A percentile compares a stretch with the other conserved stretches of the same genome.
Conservation (phyloP, 2,329 filamentous ascomycete species). For the Aspergillus vadensis region DNA sequence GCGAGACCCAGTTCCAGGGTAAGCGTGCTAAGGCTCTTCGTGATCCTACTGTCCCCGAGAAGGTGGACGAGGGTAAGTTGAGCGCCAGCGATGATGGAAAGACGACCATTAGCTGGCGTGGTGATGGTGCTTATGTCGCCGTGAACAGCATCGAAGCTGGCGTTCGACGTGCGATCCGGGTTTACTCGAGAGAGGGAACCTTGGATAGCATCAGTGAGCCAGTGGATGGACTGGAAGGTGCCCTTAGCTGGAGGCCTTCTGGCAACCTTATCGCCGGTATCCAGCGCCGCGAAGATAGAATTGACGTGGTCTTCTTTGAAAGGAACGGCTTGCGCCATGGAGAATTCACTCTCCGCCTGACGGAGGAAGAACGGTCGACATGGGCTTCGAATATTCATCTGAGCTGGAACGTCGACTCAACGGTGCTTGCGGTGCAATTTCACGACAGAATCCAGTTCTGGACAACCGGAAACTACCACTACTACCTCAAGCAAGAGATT, state of each 20-base stretch:
- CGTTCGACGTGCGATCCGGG: conserved; percentile 75
- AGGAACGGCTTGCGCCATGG: conserved; percentile 96
- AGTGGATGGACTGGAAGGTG: conserved; percentile 84
- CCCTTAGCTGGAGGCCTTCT: conserved; percentile 85
- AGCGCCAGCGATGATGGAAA: conserved; percentile 72
- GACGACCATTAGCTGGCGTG: conserved; percentile 84
- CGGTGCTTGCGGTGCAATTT: conserved; percentile 79
- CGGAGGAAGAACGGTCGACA: conserved; percentile 58
- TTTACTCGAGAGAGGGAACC: conserved; percentile 86
- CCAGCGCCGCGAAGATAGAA: conserved; percentile 67
- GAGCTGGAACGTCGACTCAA: conserved; percentile 90
- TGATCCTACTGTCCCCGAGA: conserved; percentile 93
- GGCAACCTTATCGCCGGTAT: conserved; percentile 90
- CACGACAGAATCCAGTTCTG: conserved; percentile 80
- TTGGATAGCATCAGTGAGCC: conserved; percentile 94
- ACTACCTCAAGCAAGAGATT: conserved; percentile 94
- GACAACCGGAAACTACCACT: conserved; percentile 98
- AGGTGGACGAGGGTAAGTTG: conserved; percentile 78
- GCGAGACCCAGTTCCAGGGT: conserved; percentile 96
- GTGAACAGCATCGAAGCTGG: conserved; percentile 75
- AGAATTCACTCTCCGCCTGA: conserved; percentile 77
- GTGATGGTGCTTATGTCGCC: conserved; percentile 88
- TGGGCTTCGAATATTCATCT: conserved; percentile 65
- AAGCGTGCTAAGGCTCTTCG: conserved; percentile 81
- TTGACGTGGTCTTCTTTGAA: conserved; percentile 93